Base-by-base conservation (phyloP, 305 asterid genomes). In the Euphrasia arctica region DNA sequence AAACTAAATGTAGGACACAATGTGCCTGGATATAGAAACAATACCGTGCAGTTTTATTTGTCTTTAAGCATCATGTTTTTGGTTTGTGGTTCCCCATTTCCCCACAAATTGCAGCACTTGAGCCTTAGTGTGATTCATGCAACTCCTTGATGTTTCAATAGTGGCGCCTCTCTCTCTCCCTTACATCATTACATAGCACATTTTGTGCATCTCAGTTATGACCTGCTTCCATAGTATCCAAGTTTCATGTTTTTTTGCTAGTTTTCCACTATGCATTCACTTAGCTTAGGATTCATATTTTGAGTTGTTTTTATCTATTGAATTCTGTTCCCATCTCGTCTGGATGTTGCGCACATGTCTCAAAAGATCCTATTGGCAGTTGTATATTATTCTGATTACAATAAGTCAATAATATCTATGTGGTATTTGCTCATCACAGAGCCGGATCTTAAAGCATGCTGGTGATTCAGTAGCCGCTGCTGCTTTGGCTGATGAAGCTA, bases 401-500 rank as follows among this genome's bases (percentile, higher is more conserved):
- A 31, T 60, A 66, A 39, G 34, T 1, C 34, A 31, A 57, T 60
- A 29, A 58, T 62, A 55, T 58, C 39, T 65, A 55, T 66, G 60
- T 71, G 60, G 54, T 73, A 11, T 71, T 65, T 60, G 65, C 61
- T 63, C 70, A 52, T 43, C 49, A 58, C 90, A 94, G 99, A 91
- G 99, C 83, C 88, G 91, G 76, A 87, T 91, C 77, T 65, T 94
- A 72, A 94, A 94, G 88, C 99, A 94, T 79, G 95, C 90, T 71
- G 99, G 99, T 76, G 91, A 91, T 73, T 71, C 85, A 48, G 75
- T 83, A 56, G 97, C 96, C 0, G 97, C 99, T 62, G 95, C 98
- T 71, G 80, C 96, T 73, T 80, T 91, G 84, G 97, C 99, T 69
- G 96, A 94, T 80, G 99, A 94, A 81, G 99, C 98, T 67, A 83